phyloP scores from a whole-genome alignment of 768 basidiomycete species.

The Nidularia sp. region DNA sequence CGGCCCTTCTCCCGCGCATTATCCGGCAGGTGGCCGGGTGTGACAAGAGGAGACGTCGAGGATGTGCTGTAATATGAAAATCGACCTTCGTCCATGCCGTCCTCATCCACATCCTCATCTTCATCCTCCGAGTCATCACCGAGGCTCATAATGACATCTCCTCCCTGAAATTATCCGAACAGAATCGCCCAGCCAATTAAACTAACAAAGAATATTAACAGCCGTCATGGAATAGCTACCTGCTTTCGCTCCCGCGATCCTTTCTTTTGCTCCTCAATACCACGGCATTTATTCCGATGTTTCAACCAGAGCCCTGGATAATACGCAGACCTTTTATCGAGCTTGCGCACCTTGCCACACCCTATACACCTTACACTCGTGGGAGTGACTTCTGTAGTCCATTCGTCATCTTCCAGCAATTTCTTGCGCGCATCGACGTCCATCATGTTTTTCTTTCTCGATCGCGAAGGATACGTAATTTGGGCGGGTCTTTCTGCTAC shows the following conservation, averaged over 20 bases:
- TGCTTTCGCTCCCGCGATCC: neutral
- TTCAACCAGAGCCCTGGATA: conserved; percentile 16
- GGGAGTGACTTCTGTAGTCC: conserved; percentile 12
- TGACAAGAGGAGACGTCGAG: neutral
- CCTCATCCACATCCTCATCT: neutral
- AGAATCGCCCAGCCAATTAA: too few species aligned
- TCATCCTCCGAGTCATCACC: neutral
- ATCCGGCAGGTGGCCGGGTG: neutral
- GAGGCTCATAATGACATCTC: neutral
- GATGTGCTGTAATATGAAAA: neutral
- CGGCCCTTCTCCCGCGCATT: neutral
- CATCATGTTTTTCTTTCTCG: conserved; percentile 7
- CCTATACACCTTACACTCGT: conserved; percentile 13
- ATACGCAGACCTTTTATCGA: conserved; percentile 14
- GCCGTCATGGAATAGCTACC: neutral
- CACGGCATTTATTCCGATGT: conserved; percentile 12
- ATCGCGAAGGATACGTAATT: too few species aligned
- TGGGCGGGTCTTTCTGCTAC: too few species aligned
- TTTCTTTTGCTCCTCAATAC: conserved; percentile 2
- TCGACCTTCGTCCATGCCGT: neutral
- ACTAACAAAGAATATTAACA: too few species aligned
- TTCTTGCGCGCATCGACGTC: conserved; percentile 5
- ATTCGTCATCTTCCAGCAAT: conserved; percentile 12
- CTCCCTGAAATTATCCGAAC: too few species aligned
- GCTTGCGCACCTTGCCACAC: conserved; percentile 9